Percentiles rank a stretch among this genome's conserved stretches.
These are phyloP conservation scores for Protomyces gravidus DNA, from an alignment of 1,139 yeast species.

Conservation along the genomic window DNA sequence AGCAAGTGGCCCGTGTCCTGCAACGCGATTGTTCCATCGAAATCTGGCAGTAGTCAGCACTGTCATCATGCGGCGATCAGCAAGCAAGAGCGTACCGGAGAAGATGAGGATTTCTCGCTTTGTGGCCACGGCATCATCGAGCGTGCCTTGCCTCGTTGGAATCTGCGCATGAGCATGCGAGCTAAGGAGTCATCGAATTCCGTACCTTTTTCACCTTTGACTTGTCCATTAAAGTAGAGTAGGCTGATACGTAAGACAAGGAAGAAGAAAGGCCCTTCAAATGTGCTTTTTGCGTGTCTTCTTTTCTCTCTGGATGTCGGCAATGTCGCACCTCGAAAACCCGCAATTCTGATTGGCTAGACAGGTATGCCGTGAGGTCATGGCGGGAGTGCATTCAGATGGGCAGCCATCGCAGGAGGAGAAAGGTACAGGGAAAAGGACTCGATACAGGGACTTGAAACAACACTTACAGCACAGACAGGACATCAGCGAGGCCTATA, in stretches of 20 bases:
- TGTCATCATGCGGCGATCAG: not conserved
- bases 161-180: not conserved
- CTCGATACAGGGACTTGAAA: too few relatives aligned
- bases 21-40: conserved; percentile 48
- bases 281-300: not conserved
- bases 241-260: not conserved
- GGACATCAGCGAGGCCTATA: not conserved
- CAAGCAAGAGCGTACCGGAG: conserved; percentile 35
- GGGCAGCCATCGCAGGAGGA: too few relatives aligned
- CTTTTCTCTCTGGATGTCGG: not conserved
- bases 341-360: not conserved
- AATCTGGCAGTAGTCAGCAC: conserved; percentile 38
- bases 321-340: not conserved
- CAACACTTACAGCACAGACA: not conserved
- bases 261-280: not conserved
- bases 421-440: too few relatives aligned
- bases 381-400: too few relatives aligned
- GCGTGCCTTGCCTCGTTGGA: conserved; percentile 19
- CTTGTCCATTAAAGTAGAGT: not conserved
- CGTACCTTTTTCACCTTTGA: not conserved
- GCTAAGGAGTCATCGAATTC: not conserved
- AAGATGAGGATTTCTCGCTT: conserved; percentile 40
- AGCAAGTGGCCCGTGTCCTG: conserved; percentile 49
- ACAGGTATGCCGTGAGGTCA: too few relatives aligned
- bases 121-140: conserved; percentile 23